Evolutionary conservation across 768 basidiomycete species (phyloP).

Genomic region (Boletus vinaceobasis): DNA sequence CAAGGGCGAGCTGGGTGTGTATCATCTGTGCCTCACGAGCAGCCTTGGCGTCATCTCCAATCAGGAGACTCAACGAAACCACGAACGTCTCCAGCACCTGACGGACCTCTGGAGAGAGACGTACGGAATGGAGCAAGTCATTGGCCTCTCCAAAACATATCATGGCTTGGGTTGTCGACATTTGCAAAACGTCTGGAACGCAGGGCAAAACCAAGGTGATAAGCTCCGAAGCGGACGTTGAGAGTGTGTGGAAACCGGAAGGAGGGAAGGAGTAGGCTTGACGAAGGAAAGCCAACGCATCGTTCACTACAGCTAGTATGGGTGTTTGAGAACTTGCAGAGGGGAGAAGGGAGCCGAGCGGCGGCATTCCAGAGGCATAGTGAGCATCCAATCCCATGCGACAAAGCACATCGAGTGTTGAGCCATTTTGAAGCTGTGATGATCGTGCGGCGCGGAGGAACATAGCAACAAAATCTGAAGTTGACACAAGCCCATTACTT

Average conservation of each 20-base stretch:
- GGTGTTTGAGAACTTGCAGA: slow-evolving; percentile 45
- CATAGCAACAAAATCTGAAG: slow-evolving; percentile 58
- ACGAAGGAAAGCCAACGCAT: slow-evolving; percentile 57
- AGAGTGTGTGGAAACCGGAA: slow-evolving; percentile 52
- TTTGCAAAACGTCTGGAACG: slow-evolving; percentile 57
- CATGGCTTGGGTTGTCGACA: slow-evolving; percentile 60
- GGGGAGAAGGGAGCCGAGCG: slow-evolving; percentile 54
- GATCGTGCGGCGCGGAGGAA: slow-evolving; percentile 68
- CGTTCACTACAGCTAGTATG: slow-evolving; percentile 54
- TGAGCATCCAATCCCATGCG: slow-evolving; percentile 61
- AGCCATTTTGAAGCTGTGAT: slow-evolving; percentile 56
- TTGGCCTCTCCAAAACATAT: slow-evolving; percentile 46
- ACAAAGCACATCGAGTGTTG: slow-evolving; percentile 70
- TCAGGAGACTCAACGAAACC: slow-evolving; percentile 54
- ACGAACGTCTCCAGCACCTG: slow-evolving; percentile 59
- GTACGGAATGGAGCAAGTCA: slow-evolving; percentile 49
- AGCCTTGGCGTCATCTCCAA: slow-evolving; percentile 68
- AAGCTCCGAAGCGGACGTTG: slow-evolving; percentile 60
- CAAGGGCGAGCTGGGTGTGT: slow-evolving; percentile 59
- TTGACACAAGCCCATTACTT: slow-evolving; percentile 50
- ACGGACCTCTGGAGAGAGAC: slow-evolving; percentile 50
- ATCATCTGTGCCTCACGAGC: slow-evolving; percentile 71
- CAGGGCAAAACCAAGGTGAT: slow-evolving; percentile 59
- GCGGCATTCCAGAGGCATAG: slow-evolving; percentile 52
- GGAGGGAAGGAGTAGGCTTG: slow-evolving; percentile 52